Percentiles rank a stretch among this genome's conserved stretches.
These are phyloP conservation scores for Boletus sp. DNA, from an alignment of 768 basidiomycete species.

Conservation along the genomic window DNA sequence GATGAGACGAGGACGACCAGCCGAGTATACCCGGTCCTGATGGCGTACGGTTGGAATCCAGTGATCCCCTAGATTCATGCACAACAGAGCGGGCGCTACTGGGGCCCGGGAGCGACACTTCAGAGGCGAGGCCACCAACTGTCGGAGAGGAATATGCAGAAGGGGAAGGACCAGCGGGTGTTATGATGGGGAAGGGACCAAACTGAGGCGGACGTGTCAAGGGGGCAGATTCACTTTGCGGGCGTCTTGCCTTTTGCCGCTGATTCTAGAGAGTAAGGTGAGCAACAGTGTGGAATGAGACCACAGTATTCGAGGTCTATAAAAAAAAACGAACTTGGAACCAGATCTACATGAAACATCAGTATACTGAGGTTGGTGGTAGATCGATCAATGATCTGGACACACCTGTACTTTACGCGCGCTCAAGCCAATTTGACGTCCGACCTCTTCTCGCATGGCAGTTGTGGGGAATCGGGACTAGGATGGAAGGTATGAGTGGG, in stretches of 20 bases:
- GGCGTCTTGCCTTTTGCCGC: slow-evolving; percentile 80
- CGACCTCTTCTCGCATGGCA: slow-evolving; percentile 83
- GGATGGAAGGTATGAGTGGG: background rate
- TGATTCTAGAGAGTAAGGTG: slow-evolving; percentile 57
- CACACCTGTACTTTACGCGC: slow-evolving; percentile 87
- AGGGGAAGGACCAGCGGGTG: slow-evolving; percentile 31
- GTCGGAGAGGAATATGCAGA: slow-evolving; percentile 14
- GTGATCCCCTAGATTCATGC: slow-evolving; percentile 23
- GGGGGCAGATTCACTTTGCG: slow-evolving; percentile 57
- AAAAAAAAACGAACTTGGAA: slow-evolving; percentile 58
- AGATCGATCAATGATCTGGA: slow-evolving; percentile 14
- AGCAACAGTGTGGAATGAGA: slow-evolving; percentile 1
- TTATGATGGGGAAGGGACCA: slow-evolving; percentile 53
- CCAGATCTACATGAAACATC: slow-evolving; percentile 61
- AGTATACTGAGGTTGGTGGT: slow-evolving; percentile 4
- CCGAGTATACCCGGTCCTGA: slow-evolving; percentile 57
- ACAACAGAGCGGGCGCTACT: slow-evolving; percentile 8
- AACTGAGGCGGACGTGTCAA: slow-evolving; percentile 57
- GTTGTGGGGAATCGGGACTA: slow-evolving; percentile 90
- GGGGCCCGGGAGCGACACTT: slow-evolving; percentile 12
- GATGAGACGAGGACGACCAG: slow-evolving; percentile 22
- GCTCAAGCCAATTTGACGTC: slow-evolving; percentile 82
- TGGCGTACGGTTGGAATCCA: slow-evolving; percentile 39
- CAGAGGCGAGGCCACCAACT: background rate
- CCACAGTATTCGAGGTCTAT: background rate